Percentiles rank a stretch among this genome's conserved stretches.
phyloP scores from a whole-genome alignment of 108 stramenopile genomes.

The Cyclostephanos invisitatus region DNA sequence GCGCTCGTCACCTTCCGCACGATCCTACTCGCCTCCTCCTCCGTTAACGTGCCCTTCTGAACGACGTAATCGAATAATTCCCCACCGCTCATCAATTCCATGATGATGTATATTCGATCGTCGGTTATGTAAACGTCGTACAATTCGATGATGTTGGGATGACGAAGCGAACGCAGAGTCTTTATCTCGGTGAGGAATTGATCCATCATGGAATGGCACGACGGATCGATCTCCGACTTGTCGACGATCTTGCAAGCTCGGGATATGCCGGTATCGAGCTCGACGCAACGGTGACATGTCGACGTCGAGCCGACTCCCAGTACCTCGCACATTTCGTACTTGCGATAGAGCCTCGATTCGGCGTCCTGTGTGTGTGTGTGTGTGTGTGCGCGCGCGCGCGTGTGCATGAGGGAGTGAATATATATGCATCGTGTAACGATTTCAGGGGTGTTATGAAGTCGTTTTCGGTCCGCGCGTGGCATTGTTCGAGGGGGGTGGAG shows the following conservation, averaged over 20 bases:
- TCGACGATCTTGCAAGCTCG: constrained; percentile 98
- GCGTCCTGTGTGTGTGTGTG: constrained; percentile 52
- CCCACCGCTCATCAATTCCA: constrained; percentile 98
- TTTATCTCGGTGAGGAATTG: constrained; percentile 96
- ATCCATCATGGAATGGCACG: constrained; percentile 89
- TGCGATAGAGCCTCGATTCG: constrained; percentile 65
- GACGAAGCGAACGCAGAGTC: constrained; percentile 66
- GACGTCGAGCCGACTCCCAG: constrained; percentile 96
- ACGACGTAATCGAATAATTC: constrained; percentile 99
- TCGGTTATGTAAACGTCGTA: constrained; percentile 92
- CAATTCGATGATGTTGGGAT: constrained; percentile 94
- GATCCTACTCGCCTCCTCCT: constrained; percentile 89
- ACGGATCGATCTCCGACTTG: constrained; percentile 86
- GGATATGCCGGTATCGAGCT: constrained; percentile 49
- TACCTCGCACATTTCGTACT: constrained; percentile 91
- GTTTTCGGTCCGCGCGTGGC: not conserved
- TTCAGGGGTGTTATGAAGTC: not conserved
- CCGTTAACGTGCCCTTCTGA: constrained; percentile 81
- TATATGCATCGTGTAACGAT: not conserved
- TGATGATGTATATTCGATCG: constrained; percentile 93
- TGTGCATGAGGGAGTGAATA: not conserved
- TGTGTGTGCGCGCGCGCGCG: too few relatives aligned
- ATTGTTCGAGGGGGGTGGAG: too few relatives aligned
- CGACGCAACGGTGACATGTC: constrained; percentile 89
- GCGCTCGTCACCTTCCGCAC: constrained; percentile 91